Evolutionary conservation across 371 early-diverging fungal species (phyloP).

Genomic region (Mortierella sp.): DNA sequence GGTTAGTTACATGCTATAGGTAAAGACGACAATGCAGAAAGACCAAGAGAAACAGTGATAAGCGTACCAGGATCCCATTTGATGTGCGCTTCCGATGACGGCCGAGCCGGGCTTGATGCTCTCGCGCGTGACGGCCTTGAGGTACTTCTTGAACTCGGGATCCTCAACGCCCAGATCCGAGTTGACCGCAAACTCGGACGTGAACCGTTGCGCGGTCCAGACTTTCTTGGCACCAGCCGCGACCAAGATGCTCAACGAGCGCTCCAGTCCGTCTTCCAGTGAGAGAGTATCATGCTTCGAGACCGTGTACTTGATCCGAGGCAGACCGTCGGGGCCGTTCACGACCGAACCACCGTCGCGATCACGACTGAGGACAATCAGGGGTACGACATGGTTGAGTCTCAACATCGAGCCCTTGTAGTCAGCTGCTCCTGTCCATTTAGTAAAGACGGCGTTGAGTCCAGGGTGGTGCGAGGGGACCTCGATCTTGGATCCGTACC

Average conservation of each 20-base stretch:
- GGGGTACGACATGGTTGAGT: constrained; percentile 61
- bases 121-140: constrained; percentile 39
- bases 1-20: neutral
- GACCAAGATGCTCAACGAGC: constrained; percentile 65
- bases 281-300: constrained; percentile 69
- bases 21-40: neutral
- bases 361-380: constrained; percentile 78
- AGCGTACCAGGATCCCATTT: constrained; percentile 75
- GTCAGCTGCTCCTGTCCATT: constrained; percentile 69
- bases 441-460: constrained; percentile 58
- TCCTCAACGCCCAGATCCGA: constrained; percentile 50
- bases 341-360: constrained; percentile 65
- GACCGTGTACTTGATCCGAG: constrained; percentile 62
- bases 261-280: constrained; percentile 65
- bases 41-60: constrained; percentile 1
- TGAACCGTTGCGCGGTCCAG: constrained; percentile 65
- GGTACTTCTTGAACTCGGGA: constrained; percentile 44
- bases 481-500: constrained; percentile 81
- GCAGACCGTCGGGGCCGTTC: constrained; percentile 56
- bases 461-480: constrained; percentile 74
- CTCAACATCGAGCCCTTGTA: constrained; percentile 71
- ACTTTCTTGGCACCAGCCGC: constrained; percentile 80
- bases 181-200: constrained; percentile 65
- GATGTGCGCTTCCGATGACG: constrained; percentile 68
- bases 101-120: constrained; percentile 42